Evolutionary conservation across 352 stramenopile species (phyloP), one percentile per base, ranked within the genome.

Genomic region (Phytophthora quininea): DNA sequence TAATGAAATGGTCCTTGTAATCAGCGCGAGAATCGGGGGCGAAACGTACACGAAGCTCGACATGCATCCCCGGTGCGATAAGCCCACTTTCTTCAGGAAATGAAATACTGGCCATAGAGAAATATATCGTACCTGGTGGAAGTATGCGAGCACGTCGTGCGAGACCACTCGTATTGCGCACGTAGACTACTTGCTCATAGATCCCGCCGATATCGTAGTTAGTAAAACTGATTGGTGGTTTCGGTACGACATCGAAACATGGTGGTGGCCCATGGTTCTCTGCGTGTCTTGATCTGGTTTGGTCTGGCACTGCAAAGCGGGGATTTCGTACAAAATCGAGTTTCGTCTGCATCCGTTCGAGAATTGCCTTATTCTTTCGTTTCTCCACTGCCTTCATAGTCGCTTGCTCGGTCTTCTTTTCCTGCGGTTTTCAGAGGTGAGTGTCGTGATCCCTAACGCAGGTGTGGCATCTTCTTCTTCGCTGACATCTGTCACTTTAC

Each of bases 341-440:
- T 43, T 90, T 92, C 8, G 67, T 91, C 58, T 95, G 83, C 86
- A 95, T 93, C 14, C 83, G 84, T 7, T 80, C 54, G 10, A 93
- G 76, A 54, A 95, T 92, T 32, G 55, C 80, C 54, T 82, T 66
- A 59, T 95, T 95, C 48, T 80, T 80, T 4, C 80, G 71, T 61
- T 74, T 75, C 40, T 92, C 84, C 0, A 72, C 74, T 1, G 82
- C 71, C 0, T 72, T 73, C 79, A 95, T 93, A 2, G 31, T 50
- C 7, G 31, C 29, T 14, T 62, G 47, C 0, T 14, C 30, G 3
- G 14, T 24, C 40, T 69, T 62, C 14, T 49, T 51, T 12, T 50
- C 31, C 35, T 40, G 42, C 5, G 6, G 37, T 19, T 37, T 9
- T 50, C 55, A 4, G 59, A 69, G 15, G 40, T 38, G 5, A 52